A percentile compares a stretch with the other conserved stretches of the same genome.
These are phyloP conservation scores for Zygoascus ofunaensis DNA, from an alignment of 805 yeast genomes.

Conservation along the genomic window DNA sequence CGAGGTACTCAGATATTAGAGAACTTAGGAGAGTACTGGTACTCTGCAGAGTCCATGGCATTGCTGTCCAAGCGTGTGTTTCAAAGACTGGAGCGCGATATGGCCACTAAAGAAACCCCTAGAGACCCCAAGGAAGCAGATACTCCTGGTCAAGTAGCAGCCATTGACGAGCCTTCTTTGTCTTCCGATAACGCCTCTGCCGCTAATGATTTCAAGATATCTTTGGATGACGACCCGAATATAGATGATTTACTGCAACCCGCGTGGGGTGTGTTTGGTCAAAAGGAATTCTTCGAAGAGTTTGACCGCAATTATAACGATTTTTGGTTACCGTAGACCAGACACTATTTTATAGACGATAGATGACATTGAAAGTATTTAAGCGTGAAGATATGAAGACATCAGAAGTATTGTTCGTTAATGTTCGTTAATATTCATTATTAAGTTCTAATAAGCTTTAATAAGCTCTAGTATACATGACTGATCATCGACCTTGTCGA, in stretches of 20 bases:
- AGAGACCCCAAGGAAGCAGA: neutral
- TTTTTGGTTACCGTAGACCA: conserved; percentile 21
- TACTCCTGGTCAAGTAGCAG: neutral
- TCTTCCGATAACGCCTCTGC: neutral
- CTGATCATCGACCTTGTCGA: too few species aligned
- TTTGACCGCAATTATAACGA: conserved; percentile 18
- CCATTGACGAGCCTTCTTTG: neutral
- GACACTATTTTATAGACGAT: too few species aligned
- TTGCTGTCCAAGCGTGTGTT: conserved; percentile 22
- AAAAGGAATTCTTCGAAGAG: conserved; percentile 19
- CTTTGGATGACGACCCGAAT: neutral
- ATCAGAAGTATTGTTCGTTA: too few species aligned
- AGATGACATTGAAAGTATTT: too few species aligned
- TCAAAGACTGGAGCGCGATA: conserved; percentile 9
- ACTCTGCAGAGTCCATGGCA: conserved; percentile 28
- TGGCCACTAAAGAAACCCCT: neutral
- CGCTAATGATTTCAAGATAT: neutral
- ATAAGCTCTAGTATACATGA: too few species aligned
- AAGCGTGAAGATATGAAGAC: too few species aligned
- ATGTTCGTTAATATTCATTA: too few species aligned
- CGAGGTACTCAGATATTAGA: conserved; percentile 20
- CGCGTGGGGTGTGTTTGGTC: conserved; percentile 4
- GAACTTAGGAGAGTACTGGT: conserved; percentile 20
- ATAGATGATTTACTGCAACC: neutral
- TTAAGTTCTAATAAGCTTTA: too few species aligned